A percentile compares a stretch with the other conserved stretches of the same genome.
Evolutionary conservation across 169 alveolate species (phyloP).

Genomic region (Cryptosporidium bovis): DNA sequence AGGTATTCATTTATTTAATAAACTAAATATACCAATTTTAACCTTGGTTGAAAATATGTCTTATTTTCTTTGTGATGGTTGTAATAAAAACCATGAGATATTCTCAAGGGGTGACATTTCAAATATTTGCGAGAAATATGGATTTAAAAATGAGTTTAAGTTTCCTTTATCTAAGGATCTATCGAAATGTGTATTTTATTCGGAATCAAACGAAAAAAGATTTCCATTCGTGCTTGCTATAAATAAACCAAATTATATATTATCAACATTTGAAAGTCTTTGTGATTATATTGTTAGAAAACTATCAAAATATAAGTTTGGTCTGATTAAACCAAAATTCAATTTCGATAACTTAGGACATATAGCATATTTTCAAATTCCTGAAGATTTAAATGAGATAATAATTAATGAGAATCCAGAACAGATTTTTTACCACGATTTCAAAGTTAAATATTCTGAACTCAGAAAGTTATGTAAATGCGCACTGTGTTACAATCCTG

Average conservation of each 20-base stretch:
- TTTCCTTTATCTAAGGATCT: constrained; percentile 85
- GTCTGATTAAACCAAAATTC: constrained; percentile 54
- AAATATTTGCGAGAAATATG: constrained; percentile 82
- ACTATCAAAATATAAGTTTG: constrained; percentile 71
- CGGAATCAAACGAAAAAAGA: constrained; percentile 79
- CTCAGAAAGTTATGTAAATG: constrained; percentile 85
- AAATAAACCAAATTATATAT: constrained; percentile 79
- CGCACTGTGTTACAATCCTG: constrained; percentile 80
- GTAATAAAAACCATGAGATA: constrained; percentile 88
- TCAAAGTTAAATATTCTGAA: constrained; percentile 79
- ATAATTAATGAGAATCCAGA: constrained; percentile 75
- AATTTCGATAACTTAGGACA: constrained; percentile 72
- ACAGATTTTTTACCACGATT: not conserved
- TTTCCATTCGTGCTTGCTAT: constrained; percentile 88
- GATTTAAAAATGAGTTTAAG: constrained; percentile 84
- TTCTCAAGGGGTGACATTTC: constrained; percentile 88
- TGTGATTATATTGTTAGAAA: constrained; percentile 82
- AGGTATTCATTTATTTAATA: constrained; percentile 93
- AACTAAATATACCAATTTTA: constrained; percentile 91
- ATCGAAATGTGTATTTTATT: constrained; percentile 79
- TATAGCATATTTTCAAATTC: constrained; percentile 22
- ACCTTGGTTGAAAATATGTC: constrained; percentile 96
- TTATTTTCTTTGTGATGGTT: constrained; percentile 90
- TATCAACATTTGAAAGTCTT: constrained; percentile 76
- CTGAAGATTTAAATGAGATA: constrained; percentile 75